These are phyloP conservation scores for Bretschneidera sinensis DNA, from an alignment of 345 rosid genomes.

Conservation along the genomic window DNA sequence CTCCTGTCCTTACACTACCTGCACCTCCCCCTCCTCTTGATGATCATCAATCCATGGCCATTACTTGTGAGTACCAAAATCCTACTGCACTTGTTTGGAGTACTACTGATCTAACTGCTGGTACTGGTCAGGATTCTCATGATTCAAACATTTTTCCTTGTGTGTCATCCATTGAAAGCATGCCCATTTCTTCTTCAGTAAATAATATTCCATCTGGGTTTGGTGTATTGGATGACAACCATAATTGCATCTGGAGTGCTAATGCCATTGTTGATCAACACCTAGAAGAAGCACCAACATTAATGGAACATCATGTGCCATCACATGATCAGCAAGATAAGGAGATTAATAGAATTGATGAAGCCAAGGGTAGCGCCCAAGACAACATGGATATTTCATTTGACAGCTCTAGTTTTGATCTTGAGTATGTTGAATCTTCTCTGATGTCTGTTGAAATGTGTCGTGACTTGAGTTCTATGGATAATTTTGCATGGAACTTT, in stretches of 20 bases:
- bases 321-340: slow-evolving; percentile 11
- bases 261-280: no score
- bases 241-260: background rate
- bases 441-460: slow-evolving; percentile 27
- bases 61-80: background rate
- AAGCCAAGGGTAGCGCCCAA: background rate
- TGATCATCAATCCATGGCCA: slow-evolving; percentile 9
- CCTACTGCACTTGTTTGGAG: background rate
- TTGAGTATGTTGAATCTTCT: slow-evolving; percentile 22
- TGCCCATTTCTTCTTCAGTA: background rate
- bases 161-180: background rate
- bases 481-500: slow-evolving; percentile 32
- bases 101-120: background rate
- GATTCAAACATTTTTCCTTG: no score
- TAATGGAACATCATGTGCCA: slow-evolving; percentile 13
- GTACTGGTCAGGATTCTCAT: no score
- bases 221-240: background rate
- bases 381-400: slow-evolving; percentile 28
- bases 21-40: slow-evolving; percentile 18
- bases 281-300: slow-evolving; percentile 7
- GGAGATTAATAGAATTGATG: slow-evolving; percentile 11
- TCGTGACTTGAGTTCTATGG: slow-evolving; percentile 28
- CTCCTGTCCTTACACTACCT: slow-evolving; percentile 18
- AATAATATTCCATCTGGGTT: slow-evolving; percentile 8
- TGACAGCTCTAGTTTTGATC: slow-evolving; percentile 25